A percentile compares a stretch with the other conserved stretches of the same genome.
These are phyloP conservation scores for Wolfiporia cocos DNA, from an alignment of 1,284 basidiomycete species.

Conservation along the genomic window DNA sequence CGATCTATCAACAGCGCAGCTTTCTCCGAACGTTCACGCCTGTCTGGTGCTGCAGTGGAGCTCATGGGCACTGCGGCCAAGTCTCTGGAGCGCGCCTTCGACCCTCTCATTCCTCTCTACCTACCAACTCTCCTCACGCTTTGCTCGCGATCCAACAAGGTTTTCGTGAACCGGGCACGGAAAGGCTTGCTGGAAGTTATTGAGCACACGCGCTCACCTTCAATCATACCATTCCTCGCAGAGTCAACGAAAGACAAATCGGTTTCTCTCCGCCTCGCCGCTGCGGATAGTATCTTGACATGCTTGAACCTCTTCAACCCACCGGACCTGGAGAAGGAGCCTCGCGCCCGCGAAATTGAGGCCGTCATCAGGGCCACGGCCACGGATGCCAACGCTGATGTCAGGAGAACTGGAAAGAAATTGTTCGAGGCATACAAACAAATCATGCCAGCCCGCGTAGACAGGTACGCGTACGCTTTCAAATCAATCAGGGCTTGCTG, in stretches of 20 bases:
- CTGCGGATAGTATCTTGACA: slow-evolving; percentile 56
- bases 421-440: slow-evolving; percentile 74
- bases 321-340: slow-evolving; percentile 65
- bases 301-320: slow-evolving; percentile 73
- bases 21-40: slow-evolving; percentile 70
- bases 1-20: slow-evolving; percentile 56
- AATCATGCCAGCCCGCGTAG: slow-evolving; percentile 60
- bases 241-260: slow-evolving; percentile 69
- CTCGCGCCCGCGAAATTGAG: slow-evolving; percentile 62
- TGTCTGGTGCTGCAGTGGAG: slow-evolving; percentile 71
- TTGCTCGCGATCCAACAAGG: slow-evolving; percentile 77
- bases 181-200: slow-evolving; percentile 57
- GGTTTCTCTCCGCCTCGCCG: slow-evolving; percentile 52
- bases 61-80: slow-evolving; percentile 50
- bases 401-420: slow-evolving; percentile 62
- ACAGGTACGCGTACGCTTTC: slow-evolving; percentile 41
- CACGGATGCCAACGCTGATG: slow-evolving; percentile 72
- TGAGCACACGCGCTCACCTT: slow-evolving; percentile 63
- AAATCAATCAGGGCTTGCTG: too few relatives aligned
- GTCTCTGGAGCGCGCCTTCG: slow-evolving; percentile 58
- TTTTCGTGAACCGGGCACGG: slow-evolving; percentile 64
- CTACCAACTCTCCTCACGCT: slow-evolving; percentile 64
- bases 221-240: slow-evolving; percentile 57
- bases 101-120: slow-evolving; percentile 62
- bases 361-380: slow-evolving; percentile 61